Base-by-base conservation (phyloP, 352 stramenopile genomes). In the Pythium chondricola region DNA sequence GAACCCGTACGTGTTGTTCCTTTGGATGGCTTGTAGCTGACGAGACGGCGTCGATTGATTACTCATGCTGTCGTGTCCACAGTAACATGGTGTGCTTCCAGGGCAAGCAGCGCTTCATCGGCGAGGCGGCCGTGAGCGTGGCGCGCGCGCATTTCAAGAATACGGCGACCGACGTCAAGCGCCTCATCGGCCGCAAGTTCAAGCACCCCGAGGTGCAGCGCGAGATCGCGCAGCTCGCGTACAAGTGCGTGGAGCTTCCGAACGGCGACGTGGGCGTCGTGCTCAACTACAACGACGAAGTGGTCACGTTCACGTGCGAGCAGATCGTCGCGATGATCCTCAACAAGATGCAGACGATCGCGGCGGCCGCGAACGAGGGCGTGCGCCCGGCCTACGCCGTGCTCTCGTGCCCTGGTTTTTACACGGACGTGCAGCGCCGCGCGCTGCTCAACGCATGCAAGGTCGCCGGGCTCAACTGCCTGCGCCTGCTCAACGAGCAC, bases 401-500 rank as follows among this genome's bases (percentile, higher is more conserved):
- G 43, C 62, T 99, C 29, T 95, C 89, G 41, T 96, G 98, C 67
- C 97, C 97, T 6, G 79, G 88, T 11, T 99, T 96, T 76, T 99
- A 97, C 70, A 98, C 95, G 42, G 95, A 99, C 69, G 72, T 95
- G 40, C 96, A 99, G 78, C 89, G 96, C 56, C 83, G 93, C 38
- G 96, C 93, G 17, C 82, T 99, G 61, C 71, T 98, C 11, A 91
- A 95, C 58, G 85, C 93, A 20, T 74, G 67, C 27, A 78, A 93
- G 69, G 98, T 99, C 46, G 95, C 94, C 7, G 91, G 92, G 20
- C 72, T 99, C 31, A 97, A 97, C 67, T 95, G 95, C 48, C 83
- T 99, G 56, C 85, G 96, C 30, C 74, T 99, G 43, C 97, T 99
- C 57, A 98, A 99, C 66, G 97, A 99, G 80, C 93, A 89, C 71